Conservation (phyloP, 768 basidiomycete species). For the Hortiboletus campestris region DNA sequence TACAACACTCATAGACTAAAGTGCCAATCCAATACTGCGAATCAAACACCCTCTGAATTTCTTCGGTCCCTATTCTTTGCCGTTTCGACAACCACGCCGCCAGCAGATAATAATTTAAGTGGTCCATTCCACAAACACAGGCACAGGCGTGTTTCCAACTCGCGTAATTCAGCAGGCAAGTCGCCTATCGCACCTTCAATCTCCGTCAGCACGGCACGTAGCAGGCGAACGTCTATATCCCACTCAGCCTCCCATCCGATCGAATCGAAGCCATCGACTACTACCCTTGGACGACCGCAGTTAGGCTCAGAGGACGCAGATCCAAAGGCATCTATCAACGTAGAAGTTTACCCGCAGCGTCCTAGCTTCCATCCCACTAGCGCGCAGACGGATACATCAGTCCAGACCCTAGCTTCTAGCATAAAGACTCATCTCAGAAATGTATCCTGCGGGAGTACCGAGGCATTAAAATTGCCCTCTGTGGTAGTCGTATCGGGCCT, state of each 20-base stretch:
- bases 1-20: slow-evolving; percentile 56
- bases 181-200: slow-evolving; percentile 12
- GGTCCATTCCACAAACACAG: slow-evolving; percentile 14
- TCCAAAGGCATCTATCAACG: not conserved
- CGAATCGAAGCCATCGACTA: slow-evolving; percentile 17
- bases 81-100: slow-evolving; percentile 17
- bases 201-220: slow-evolving; percentile 24
- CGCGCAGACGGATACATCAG: slow-evolving; percentile 16
- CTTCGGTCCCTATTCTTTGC: slow-evolving; percentile 40
- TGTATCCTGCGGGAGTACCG: slow-evolving; percentile 16
- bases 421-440: slow-evolving; percentile 9
- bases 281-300: slow-evolving; percentile 14
- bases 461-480: slow-evolving; percentile 42
- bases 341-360: slow-evolving; percentile 3
- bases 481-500: slow-evolving; percentile 70
- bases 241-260: slow-evolving; percentile 19
- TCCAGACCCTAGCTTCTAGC: slow-evolving; percentile 12
- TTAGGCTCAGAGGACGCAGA: slow-evolving; percentile 14
- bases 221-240: slow-evolving; percentile 26
- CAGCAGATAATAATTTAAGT: slow-evolving; percentile 9
- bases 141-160: slow-evolving; percentile 21
- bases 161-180: slow-evolving; percentile 20
- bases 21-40: slow-evolving; percentile 32
- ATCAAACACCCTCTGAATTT: slow-evolving; percentile 26
- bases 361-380: slow-evolving; percentile 7